A percentile compares a stretch with the other conserved stretches of the same genome.
Evolutionary conservation across 2,329 filamentous ascomycete genomes (phyloP).

Genomic region (Xylaria sp.): DNA sequence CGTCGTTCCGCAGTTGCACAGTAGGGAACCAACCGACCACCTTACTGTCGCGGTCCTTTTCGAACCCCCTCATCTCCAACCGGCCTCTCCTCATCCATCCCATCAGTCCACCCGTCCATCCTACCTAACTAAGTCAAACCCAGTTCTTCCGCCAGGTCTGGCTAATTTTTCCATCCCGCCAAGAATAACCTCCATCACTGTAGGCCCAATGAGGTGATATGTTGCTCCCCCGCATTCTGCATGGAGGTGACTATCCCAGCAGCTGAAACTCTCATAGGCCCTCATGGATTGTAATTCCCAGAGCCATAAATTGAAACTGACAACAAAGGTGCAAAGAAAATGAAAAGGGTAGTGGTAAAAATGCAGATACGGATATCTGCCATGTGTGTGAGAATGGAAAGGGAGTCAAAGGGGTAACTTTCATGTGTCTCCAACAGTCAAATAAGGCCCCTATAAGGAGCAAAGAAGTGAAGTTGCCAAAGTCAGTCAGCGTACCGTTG

Average conservation of each 20-base stretch:
- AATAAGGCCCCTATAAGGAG: conserved; percentile 5
- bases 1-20: conserved; percentile 25
- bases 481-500: conserved; percentile 7
- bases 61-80: background rate
- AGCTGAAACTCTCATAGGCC: background rate
- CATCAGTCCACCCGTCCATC: conserved; percentile 5
- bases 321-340: conserved; percentile 11
- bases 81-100: conserved; percentile 1
- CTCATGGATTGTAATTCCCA: background rate
- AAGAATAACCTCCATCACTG: background rate
- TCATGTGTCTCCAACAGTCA: conserved; percentile 18
- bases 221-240: background rate
- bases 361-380: conserved; percentile 16
- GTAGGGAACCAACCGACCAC: conserved; percentile 15
- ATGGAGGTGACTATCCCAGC: background rate
- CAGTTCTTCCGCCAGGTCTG: background rate
- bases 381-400: conserved; percentile 11
- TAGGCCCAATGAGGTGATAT: conserved; percentile 9
- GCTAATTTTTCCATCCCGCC: background rate
- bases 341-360: conserved; percentile 4
- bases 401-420: conserved; percentile 18
- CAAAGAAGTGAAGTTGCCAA: conserved; percentile 29
- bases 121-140: background rate
- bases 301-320: conserved; percentile 2
- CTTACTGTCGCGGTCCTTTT: background rate